Conservation (phyloP, 768 basidiomycete species). For the Aureoboletus auriporus region DNA sequence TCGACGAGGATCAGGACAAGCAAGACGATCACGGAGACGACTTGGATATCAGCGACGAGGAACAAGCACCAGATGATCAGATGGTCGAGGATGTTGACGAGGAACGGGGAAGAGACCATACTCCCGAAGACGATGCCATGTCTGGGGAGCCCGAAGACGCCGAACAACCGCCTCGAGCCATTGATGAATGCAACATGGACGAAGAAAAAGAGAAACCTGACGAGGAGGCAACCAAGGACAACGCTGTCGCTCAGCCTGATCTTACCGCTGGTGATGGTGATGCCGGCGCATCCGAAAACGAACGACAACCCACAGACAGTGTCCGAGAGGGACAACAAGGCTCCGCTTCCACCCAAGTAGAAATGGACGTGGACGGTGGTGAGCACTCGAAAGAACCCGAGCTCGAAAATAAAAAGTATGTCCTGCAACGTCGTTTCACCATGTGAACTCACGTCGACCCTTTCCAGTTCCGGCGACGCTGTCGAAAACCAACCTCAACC, state of each 20-base stretch:
- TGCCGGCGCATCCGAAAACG: conserved; percentile 11
- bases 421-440: neutral
- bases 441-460: neutral
- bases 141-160: conserved; percentile 22
- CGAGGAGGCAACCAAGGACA: conserved; percentile 23
- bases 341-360: conserved; percentile 8
- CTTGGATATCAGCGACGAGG: conserved; percentile 33
- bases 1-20: conserved; percentile 39
- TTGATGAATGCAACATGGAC: conserved; percentile 14
- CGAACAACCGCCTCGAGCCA: conserved; percentile 15
- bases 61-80: conserved; percentile 19
- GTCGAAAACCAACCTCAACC: conserved; percentile 7
- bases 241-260: conserved; percentile 35
- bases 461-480: conserved; percentile 10
- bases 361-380: conserved; percentile 8
- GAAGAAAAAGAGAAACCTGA: conserved; percentile 29
- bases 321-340: conserved; percentile 21
- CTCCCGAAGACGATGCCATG: conserved; percentile 17
- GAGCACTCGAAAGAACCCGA: conserved; percentile 27
- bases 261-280: conserved; percentile 27
- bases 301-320: conserved; percentile 15
- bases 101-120: conserved; percentile 7
- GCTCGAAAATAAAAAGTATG: conserved; percentile 11
- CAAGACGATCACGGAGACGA: conserved; percentile 25
- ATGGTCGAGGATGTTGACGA: conserved; percentile 23